Base-by-base conservation (phyloP, 345 rosid species). In the Brassica carinata region DNA sequence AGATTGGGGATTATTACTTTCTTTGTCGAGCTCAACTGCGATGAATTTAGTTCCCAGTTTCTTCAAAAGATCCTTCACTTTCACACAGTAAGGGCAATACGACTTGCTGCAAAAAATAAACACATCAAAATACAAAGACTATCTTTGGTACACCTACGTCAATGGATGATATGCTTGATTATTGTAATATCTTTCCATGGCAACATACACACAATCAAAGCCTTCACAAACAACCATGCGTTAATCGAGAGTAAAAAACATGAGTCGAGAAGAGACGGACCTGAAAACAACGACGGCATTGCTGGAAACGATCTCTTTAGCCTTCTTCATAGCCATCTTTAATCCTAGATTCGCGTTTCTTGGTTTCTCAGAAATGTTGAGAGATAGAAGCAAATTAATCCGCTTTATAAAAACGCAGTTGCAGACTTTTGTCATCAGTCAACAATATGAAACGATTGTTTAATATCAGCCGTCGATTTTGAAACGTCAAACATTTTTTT, bases 281-380 rank as follows among this genome's bases (percentile, higher is more conserved):
- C 94, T 90, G 91, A 91, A 93, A 85, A 93, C 94, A 73, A 90
- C 88, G 76, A 91, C 93, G 63, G 89, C 8, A 17, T 91, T 88
- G 75, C 72, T 65, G 45, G 90, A 79, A 18, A 91, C 91, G 38
- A 86, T 53, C 71, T 93, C 92, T 74, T 88, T 81, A 2, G 94
- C 90, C 85, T 89, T 91, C 38, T 77, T 65, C 87, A 72, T 65
- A 30, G 97, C 92, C 94, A 88, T 86, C 29, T 58, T 72, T 74
- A 68, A 33, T 59, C 36, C 11, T 77, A 67, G 14, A 62, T 34
- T 75, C 43, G 40, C 18, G 14, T 48, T 31, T 43, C 51, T 43
- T 43, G 51, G 51, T 43, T 43, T 43, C 51, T 43, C 51, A 43
- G 14, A 14, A 43, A 43, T 43, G 51, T 43, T 43, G 51, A 14